Evolutionary conservation across 2,329 filamentous ascomycete species (phyloP).

Genomic region (Aspergillus vadensis): DNA sequence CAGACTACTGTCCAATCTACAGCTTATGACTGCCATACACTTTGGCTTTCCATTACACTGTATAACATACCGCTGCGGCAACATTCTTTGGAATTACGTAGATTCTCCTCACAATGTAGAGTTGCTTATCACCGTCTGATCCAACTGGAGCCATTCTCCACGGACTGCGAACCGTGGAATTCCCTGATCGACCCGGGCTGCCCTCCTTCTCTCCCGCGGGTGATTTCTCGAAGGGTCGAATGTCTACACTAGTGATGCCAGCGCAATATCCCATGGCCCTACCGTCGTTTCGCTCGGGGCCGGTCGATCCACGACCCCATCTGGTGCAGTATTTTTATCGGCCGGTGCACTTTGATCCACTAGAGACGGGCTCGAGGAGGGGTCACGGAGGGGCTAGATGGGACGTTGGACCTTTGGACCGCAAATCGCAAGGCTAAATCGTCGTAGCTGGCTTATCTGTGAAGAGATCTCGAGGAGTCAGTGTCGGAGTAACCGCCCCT

Average conservation of each 20-base stretch:
- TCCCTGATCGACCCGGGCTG: neutral
- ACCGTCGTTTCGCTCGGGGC: neutral
- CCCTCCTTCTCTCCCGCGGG: neutral
- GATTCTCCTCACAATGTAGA: no score
- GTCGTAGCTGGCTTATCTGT: neutral
- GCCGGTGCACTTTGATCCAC: constrained; percentile 3
- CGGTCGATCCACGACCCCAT: constrained; percentile 2
- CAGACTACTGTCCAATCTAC: neutral
- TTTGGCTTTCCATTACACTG: neutral
- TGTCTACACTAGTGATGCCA: neutral
- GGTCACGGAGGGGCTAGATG: neutral
- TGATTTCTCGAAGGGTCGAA: neutral
- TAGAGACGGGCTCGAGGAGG: neutral
- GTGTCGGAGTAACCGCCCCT: neutral
- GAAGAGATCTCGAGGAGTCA: neutral
- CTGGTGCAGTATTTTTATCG: neutral
- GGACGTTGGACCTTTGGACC: neutral
- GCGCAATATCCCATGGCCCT: neutral
- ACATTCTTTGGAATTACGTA: neutral
- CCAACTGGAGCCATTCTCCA: neutral
- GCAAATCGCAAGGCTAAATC: neutral
- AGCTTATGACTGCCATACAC: neutral
- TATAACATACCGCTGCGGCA: neutral
- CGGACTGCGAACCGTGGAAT: constrained; percentile 6
- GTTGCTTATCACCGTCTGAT: neutral